Evolutionary conservation across 2,329 filamentous ascomycete genomes (phyloP), one percentile per base, ranked within the genome.

Genomic region (Metarhizium brunneum): DNA sequence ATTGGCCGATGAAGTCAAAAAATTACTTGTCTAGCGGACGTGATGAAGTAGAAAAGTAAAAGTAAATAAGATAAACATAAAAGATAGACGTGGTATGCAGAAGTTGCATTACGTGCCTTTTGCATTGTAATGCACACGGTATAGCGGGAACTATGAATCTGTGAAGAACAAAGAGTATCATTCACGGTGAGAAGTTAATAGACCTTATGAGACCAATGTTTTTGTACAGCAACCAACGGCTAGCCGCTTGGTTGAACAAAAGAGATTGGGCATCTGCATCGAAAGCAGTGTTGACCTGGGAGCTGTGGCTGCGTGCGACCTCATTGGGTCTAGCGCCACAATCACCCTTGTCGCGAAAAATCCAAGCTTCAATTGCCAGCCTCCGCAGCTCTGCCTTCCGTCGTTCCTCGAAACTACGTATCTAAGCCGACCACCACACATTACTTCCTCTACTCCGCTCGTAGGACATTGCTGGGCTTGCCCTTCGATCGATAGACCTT

Each of bases 1-100:
- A 55, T 72, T 92, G 65, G 81, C 84, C 2, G 69, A 74, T 13
- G 86, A 90, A 70, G 77, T 91, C 47, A 82, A 79, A 69, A 63
- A 60, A 53, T 20, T 61, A 49, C 56, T 62, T 30, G 20, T 62
- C 10, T 62, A 61, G 53, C 11, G 25, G 38, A 4, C 20, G 10
- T 7, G 6, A 48, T 25, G 42, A 45, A 10, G 6, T n/a, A 29
- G 25, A 16, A 6, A 30, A 30, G 25, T 20, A 20, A 4, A 13
- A 6, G 32, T 43, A 18, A 40, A 7, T 38, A 32, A 49, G 42
- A 45, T 18, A 50, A 52, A 13, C 5, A 51, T 13, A 43, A 30
- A 20, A 40, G 38, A 16, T 36, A 48, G 45, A 48, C 11, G 13
- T 29, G 8, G 11, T 29, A 30, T 4, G 13, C 20, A 3, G 45